A percentile compares a stretch with the other conserved stretches of the same genome.
These are phyloP conservation scores for Grammothele lineata DNA, from an alignment of 768 basidiomycete genomes.

Conservation along the genomic window DNA sequence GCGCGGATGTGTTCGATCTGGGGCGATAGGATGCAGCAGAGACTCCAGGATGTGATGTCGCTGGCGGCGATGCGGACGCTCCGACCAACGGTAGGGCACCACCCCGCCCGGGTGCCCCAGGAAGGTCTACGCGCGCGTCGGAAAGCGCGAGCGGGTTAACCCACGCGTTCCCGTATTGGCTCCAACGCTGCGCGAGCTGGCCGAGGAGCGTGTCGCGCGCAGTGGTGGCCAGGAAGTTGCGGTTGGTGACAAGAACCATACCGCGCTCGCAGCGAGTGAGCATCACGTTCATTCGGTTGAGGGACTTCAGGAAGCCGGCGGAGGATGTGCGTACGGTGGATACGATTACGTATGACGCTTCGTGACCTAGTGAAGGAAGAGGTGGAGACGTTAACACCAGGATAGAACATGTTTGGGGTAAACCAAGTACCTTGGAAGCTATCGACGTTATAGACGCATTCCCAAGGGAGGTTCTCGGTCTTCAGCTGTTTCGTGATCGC, in stretches of 20 bases:
- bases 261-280: conserved; percentile 40
- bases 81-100: no score
- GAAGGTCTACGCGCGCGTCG: conserved; percentile 1
- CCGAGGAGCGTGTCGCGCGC: conserved; percentile 40
- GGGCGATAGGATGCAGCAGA: no score
- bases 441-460: conserved; percentile 49
- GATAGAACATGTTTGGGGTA: no score
- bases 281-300: conserved; percentile 49
- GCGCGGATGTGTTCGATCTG: no score
- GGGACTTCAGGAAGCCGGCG: conserved; percentile 43
- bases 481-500: conserved; percentile 35
- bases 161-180: conserved; percentile 8
- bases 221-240: conserved; percentile 31
- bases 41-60: no score
- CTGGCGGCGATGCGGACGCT: no score
- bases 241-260: conserved; percentile 44
- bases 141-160: conserved; percentile 1
- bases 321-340: conserved; percentile 44
- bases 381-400: no score
- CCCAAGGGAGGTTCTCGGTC: conserved; percentile 32
- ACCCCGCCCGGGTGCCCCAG: not conserved
- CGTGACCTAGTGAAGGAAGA: conserved; percentile 45
- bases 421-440: conserved; percentile 53
- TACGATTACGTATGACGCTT: conserved; percentile 44
- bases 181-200: conserved; percentile 27